phyloP scores from a whole-genome alignment of 192 early-diverging fungal species.

The Backusella tuberculispora region DNA sequence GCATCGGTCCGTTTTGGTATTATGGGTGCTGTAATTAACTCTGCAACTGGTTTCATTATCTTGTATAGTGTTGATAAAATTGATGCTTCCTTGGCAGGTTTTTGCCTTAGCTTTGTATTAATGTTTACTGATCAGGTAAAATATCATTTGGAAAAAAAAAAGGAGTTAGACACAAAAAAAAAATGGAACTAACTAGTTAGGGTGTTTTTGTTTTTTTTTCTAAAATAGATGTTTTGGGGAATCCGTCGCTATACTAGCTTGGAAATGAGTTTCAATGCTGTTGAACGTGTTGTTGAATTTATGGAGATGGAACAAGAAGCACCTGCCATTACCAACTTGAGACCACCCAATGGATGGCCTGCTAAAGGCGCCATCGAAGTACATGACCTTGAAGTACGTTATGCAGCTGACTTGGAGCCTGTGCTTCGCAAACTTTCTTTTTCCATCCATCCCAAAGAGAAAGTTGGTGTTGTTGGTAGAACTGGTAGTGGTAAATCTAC shows the following conservation, averaged over 20 bases:
- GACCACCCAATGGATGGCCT: constrained; percentile 73
- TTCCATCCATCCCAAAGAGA: constrained; percentile 61
- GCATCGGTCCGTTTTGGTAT: constrained; percentile 76
- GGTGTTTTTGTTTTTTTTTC: not conserved
- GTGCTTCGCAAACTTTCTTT: constrained; percentile 81
- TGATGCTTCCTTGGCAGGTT: constrained; percentile 82
- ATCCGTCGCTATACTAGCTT: constrained; percentile 66
- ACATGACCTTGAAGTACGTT: constrained; percentile 72
- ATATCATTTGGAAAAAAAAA: constrained; percentile 58
- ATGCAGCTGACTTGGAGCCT: constrained; percentile 67
- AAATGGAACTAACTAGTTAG: not conserved
- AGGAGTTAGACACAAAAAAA: constrained; percentile 61
- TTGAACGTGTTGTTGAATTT: constrained; percentile 89
- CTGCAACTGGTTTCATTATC: constrained; percentile 68
- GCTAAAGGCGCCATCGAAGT: constrained; percentile 73
- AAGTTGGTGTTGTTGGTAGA: constrained; percentile 95
- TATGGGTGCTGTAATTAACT: constrained; percentile 67
- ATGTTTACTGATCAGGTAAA: constrained; percentile 74
- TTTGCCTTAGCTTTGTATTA: constrained; percentile 80
- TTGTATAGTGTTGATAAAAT: constrained; percentile 53
- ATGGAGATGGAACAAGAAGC: constrained; percentile 81
- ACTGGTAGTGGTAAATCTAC: constrained; percentile 89
- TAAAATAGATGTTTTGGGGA: constrained; percentile 61
- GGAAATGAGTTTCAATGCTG: constrained; percentile 84
- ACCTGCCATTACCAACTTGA: constrained; percentile 55